These are phyloP conservation scores for cucumber (Cucumis sativus) DNA, from an alignment of 306 rosid genomes.

Conservation along the genomic window DNA sequence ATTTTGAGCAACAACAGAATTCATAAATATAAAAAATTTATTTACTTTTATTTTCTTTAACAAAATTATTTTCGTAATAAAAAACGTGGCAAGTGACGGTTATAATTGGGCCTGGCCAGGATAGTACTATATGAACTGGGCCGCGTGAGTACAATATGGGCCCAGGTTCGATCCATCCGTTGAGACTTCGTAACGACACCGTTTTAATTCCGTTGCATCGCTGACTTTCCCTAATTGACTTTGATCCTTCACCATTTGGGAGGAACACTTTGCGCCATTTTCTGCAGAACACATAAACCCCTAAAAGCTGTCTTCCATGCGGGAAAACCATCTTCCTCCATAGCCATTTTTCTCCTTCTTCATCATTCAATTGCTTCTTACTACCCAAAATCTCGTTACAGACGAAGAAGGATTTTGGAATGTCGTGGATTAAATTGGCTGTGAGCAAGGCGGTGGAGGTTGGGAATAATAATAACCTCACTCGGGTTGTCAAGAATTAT, in stretches of 20 bases:
- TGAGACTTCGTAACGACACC: not conserved
- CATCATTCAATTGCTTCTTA: not conserved
- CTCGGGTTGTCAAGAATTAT: constrained; percentile 87
- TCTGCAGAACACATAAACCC: constrained; percentile 5
- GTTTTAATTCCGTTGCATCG: not conserved
- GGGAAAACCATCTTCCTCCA: not conserved
- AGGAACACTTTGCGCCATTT: constrained; percentile 11
- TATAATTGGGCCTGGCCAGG: too few relatives aligned
- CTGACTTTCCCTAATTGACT: not conserved
- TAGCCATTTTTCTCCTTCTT: not conserved
- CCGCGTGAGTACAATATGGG: not conserved
- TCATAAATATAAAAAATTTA: too few relatives aligned
- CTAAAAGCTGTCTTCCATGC: constrained; percentile 1
- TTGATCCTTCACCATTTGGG: not conserved
- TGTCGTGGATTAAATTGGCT: constrained; percentile 93
- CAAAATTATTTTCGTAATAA: too few relatives aligned
- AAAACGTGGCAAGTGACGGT: too few relatives aligned
- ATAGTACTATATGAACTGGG: not conserved
- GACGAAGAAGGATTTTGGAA: constrained; percentile 8
- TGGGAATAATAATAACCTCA: constrained; percentile 84
- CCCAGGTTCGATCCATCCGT: not conserved
- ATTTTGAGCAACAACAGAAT: too few relatives aligned
- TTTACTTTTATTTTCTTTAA: too few relatives aligned
- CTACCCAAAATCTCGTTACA: not conserved
- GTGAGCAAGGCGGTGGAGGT: constrained; percentile 91